Evolutionary conservation across 1,284 basidiomycete species (phyloP), one percentile per base, ranked within the genome.

Genomic region (Schizopora paradoxa): DNA sequence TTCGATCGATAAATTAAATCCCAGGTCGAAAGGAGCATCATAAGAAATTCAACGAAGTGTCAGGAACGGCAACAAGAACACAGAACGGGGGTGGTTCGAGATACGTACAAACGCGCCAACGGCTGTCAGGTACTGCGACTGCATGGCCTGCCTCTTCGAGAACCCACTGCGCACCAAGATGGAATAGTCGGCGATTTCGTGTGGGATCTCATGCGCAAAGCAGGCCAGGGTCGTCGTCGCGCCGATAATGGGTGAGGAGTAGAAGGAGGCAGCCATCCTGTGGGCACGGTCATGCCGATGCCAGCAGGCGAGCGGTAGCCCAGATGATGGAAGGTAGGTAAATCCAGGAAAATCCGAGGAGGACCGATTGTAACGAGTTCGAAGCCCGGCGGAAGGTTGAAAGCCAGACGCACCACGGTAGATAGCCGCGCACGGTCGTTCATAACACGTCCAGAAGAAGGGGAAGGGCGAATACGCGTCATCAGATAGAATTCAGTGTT

Each of bases 151-250:
- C 54, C 67, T 72, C 65, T 93, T 93, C 14, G 84, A 87, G 62
- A 93, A 92, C 5, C 90, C 90, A 53, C 86, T 90, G 45, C 91
- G 85, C 42, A 91, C 79, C 28, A 92, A 70, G 56, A 93, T 92
- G 13, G 87, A 91, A 60, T 92, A 92, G 63, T 93, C 90, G 14
- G 90, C 91, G 49, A 93, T 92, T 70, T 91, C 89, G 58, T 91
- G 89, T 13, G 89, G 89, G 45, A 92, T 91, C 64, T 93, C 90
- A 62, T 93, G 90, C 5, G 88, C 89, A 60, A 93, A 92, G 58
- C 90, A 92, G 13, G 91, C 91, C 37, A 93, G 74, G 8, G 90
- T 91, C 2, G 90, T 92, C 41, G 90, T 91, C 29, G 90, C 90
- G 33, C 90, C 90, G 54, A 93, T 88, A 42, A 90, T 70, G 1